These are phyloP conservation scores for Dillenia suffruticosa DNA, from an alignment of 164 flowering plant species.

Conservation along the genomic window DNA sequence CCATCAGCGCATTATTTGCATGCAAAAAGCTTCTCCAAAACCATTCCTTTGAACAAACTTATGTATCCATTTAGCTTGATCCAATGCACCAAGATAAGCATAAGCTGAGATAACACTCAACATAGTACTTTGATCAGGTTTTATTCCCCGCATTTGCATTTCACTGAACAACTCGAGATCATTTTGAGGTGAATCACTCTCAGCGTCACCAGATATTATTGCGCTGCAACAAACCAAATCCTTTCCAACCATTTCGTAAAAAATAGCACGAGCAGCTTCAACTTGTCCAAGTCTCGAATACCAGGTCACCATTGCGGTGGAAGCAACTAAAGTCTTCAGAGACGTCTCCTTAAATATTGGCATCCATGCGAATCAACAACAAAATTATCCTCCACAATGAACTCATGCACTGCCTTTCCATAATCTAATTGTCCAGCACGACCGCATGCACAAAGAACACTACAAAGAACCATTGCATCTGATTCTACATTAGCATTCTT, in stretches of 20 bases:
- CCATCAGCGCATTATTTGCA: slow-evolving; percentile 70
- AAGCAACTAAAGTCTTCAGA: slow-evolving; percentile 35
- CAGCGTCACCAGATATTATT: slow-evolving; percentile 77
- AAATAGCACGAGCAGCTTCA: slow-evolving; percentile 58
- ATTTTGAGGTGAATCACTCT: slow-evolving; percentile 58
- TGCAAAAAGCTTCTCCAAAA: slow-evolving; percentile 44
- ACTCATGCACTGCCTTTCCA: slow-evolving; percentile 52
- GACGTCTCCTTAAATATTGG: slow-evolving; percentile 43
- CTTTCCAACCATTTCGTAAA: slow-evolving; percentile 51
- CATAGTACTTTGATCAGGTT: slow-evolving; percentile 67
- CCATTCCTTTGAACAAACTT: slow-evolving; percentile 34
- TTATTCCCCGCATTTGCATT: slow-evolving; percentile 39
- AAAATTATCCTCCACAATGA: slow-evolving; percentile 34
- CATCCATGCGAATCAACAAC: slow-evolving; percentile 33
- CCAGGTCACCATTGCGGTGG: slow-evolving; percentile 65
- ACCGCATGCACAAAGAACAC: slow-evolving; percentile 57
- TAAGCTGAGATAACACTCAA: slow-evolving; percentile 82
- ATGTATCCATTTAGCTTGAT: slow-evolving; percentile 60
- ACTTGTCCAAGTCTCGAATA: slow-evolving; percentile 49
- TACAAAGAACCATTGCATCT: slow-evolving; percentile 48
- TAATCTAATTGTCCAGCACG: slow-evolving; percentile 40
- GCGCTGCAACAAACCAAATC: slow-evolving; percentile 86
- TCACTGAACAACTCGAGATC: slow-evolving; percentile 54
- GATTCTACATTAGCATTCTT: slow-evolving; percentile 40
- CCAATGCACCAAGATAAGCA: slow-evolving; percentile 63